Conservation (phyloP, 371 early-diverging fungal species). For the Rhizopus arrhizus region DNA sequence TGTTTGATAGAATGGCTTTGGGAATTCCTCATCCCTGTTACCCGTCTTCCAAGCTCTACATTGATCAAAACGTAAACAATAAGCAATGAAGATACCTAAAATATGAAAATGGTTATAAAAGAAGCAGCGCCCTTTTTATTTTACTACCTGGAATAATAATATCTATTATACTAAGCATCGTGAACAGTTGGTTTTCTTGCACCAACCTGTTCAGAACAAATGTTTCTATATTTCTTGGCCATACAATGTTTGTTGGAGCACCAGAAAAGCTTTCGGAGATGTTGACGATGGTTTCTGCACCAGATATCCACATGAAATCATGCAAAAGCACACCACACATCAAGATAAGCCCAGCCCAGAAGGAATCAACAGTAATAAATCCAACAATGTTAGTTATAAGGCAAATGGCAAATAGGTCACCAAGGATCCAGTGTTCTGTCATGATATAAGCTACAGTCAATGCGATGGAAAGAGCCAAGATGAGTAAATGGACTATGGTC, state of each 20-base stretch:
- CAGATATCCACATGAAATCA: conserved; percentile 97
- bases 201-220: conserved; percentile 41
- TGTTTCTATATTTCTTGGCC: conserved; percentile 67
- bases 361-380: conserved; percentile 34
- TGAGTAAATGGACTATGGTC: conserved; percentile 19
- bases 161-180: conserved; percentile 94
- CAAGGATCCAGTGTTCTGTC: conserved; percentile 24
- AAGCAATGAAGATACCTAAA: conserved; percentile 80
- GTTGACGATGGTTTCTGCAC: conserved; percentile 92
- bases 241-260: conserved; percentile 91
- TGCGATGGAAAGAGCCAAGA: conserved; percentile 13
- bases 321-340: conserved; percentile 87
- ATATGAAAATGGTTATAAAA: background rate
- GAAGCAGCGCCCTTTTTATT: too few species aligned
- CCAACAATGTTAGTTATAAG: conserved; percentile 18
- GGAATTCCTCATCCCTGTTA: conserved; percentile 23
- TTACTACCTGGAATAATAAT: conserved; percentile 88
- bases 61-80: conserved; percentile 83
- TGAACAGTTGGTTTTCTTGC: conserved; percentile 56
- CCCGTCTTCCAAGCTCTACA: conserved; percentile 33
- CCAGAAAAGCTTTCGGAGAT: conserved; percentile 86
- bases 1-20: conserved; percentile 78
- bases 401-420: conserved; percentile 23
- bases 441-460: conserved; percentile 14
- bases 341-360: conserved; percentile 87